phyloP scores from a whole-genome alignment of 371 early-diverging fungal species.

The Gilbertella persicaria region DNA sequence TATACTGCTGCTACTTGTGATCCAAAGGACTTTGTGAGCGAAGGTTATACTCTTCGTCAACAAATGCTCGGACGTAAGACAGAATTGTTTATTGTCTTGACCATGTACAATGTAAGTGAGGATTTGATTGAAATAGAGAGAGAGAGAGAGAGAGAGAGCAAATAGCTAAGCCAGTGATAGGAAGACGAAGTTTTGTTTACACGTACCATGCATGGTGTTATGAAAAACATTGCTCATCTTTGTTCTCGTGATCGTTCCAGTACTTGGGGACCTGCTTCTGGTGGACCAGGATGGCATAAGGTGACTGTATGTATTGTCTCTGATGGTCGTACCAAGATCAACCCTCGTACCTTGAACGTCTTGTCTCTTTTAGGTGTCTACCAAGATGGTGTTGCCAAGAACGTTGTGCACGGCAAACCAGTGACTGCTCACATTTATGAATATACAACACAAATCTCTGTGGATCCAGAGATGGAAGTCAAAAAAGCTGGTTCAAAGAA shows the following conservation, averaged over 20 bases:
- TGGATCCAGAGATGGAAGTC: slow-evolving; percentile 70
- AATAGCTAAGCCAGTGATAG: slow-evolving; percentile 24
- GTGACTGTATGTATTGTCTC: slow-evolving; percentile 89
- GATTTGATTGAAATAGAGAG: neutral
- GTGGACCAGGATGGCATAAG: slow-evolving; percentile 81
- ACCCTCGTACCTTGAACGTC: slow-evolving; percentile 75
- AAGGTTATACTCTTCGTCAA: slow-evolving; percentile 83
- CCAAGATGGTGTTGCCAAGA: slow-evolving; percentile 88
- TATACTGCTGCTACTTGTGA: slow-evolving; percentile 87
- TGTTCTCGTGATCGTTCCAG: slow-evolving; percentile 77
- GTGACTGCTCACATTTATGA: slow-evolving; percentile 91
- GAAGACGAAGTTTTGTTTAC: slow-evolving; percentile 91
- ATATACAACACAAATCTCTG: slow-evolving; percentile 83
- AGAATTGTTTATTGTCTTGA: slow-evolving; percentile 88
- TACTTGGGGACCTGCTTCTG: slow-evolving; percentile 75
- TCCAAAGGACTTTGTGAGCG: slow-evolving; percentile 75
- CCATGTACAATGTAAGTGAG: slow-evolving; percentile 87
- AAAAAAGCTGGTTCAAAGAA: slow-evolving; percentile 65
- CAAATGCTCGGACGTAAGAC: slow-evolving; percentile 72
- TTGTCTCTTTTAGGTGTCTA: slow-evolving; percentile 90
- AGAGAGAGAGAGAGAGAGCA: neutral
- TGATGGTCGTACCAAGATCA: slow-evolving; percentile 79
- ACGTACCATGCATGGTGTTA: slow-evolving; percentile 86
- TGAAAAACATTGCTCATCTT: slow-evolving; percentile 90
- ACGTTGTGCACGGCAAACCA: slow-evolving; percentile 63